A percentile compares a stretch with the other conserved stretches of the same genome.
These are phyloP conservation scores for Neodidymelliopsis sp. DNA, from an alignment of 2,329 filamentous ascomycete species.

Conservation along the genomic window DNA sequence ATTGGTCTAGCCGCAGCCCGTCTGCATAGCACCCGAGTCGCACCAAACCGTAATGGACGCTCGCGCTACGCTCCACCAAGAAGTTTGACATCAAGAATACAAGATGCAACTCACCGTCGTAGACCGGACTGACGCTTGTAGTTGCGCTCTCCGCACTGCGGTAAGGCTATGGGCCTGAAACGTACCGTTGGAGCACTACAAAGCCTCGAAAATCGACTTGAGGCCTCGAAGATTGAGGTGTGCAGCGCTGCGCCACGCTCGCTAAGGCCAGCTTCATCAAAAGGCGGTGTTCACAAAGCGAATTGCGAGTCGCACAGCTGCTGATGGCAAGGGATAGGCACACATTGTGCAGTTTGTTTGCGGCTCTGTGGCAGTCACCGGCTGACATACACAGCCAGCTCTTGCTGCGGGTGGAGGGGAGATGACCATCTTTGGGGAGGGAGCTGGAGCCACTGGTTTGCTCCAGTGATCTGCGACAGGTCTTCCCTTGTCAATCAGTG, in stretches of 20 bases:
- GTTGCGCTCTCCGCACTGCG: conserved; percentile 3
- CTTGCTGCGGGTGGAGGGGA: conserved; percentile 20
- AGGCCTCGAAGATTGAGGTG: conserved; percentile 37
- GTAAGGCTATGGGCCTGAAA: conserved; percentile 13
- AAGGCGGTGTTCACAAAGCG: conserved; percentile 28
- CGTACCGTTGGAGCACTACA: conserved; percentile 11
- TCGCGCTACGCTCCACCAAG: conserved; percentile 28
- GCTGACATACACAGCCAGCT: conserved; percentile 23
- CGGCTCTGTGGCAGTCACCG: conserved; percentile 40
- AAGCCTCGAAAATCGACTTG: conserved; percentile 4
- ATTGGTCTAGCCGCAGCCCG: conserved; percentile 44
- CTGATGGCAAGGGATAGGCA: conserved; percentile 10
- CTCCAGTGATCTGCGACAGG: conserved; percentile 22
- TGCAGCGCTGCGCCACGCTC: conserved; percentile 45
- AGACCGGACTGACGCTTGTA: conserved; percentile 11
- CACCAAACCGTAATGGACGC: conserved; percentile 39
- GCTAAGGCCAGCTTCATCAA: conserved; percentile 34
- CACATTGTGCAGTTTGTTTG: conserved; percentile 29
- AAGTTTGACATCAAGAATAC: conserved; percentile 26
- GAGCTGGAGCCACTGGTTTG: conserved; percentile 45
- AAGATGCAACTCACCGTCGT: conserved; percentile 20
- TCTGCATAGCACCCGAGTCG: conserved; percentile 39
- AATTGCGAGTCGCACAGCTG: conserved; percentile 28
- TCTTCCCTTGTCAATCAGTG: conserved; percentile 22
- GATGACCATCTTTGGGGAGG: conserved; percentile 24